Base-by-base conservation (phyloP, 805 yeast species). In the Schizosaccharomyces lindneri region DNA sequence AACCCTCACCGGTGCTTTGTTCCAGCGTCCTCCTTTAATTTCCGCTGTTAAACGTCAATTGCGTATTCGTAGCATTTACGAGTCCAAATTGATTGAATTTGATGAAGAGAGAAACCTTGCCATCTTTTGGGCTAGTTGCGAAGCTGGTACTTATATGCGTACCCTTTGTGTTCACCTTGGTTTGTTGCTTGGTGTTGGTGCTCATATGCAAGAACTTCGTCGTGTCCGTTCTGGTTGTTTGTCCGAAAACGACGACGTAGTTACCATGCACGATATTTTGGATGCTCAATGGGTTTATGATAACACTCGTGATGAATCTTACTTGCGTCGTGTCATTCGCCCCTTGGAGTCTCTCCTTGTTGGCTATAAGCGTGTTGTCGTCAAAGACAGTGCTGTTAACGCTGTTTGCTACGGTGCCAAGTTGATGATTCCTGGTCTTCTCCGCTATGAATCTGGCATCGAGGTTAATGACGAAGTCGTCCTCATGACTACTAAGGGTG, bases 121-220 rank as follows among this genome's bases (percentile, higher is more conserved):
- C 77, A 97, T 93, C 43, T 93, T 93, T 78, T 93, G 98, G 98
- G 98, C 97, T 64, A 85, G 95, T 55, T 93, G 98, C 80, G 98
- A 93, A 78, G 98, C 98, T 64, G 98, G 98, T 76, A 93, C 98
- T 64, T 93, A 93, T 76, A 93, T 93, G 96, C 85, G 98, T 81
- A 93, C 98, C 61, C 78, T 93, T 69, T 93, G 98, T 84, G 98
- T 93, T 63, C 98, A 93, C 75, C 78, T 93, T 70, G 98, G 98
- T 77, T 89, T 93, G 95, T 79, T 93, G 64, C 79, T 93, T 67
- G 97, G 97, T 70, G 97, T 88, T 67, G 98, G 98, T 73, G 98
- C 97, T 68, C 98, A 93, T 77, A 93, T 93, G 98, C 98, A 93
- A 80, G 98, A 93, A 77, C 83, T 93, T 70, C 87, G 98, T 77